Base-by-base conservation (phyloP, 2,329 filamentous ascomycete species). In the Didymella keratinophila region DNA sequence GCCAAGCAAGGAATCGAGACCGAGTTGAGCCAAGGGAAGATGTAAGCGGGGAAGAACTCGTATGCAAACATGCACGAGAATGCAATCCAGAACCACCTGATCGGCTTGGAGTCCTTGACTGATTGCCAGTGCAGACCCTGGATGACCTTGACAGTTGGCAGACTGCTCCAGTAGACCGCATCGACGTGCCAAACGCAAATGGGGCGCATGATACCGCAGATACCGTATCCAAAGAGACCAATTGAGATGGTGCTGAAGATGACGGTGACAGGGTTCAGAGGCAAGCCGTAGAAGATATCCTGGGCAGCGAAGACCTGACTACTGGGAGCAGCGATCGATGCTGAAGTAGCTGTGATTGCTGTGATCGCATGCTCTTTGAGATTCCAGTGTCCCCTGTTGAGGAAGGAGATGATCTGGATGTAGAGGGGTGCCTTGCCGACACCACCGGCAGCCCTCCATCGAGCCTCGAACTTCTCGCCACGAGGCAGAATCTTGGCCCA, bases 11-110 rank as follows among this genome's bases (percentile, higher is more conserved):
- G 61, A n/a, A 64, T 62, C 6, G 61, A 64, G 25, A 64, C 50
- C 4, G 61, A 64, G 46, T 64, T 64, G 34, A 64, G 46, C 61
- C 61, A 64, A 7, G 62, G 62, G 34, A 64, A 62, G 14, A 64
- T 64, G 56, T 64, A 64, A 16, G 61, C 61, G n/a, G 61, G 61
- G 27, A 64, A 57, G 45, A 64, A 64, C 39, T 64, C 61, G 30
- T 64, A 64, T 20, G 37, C 49, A 14, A 64, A 64, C 61, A 64
- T 64, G 50, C 61, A 46, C 2, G 59, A 59, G 52, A 64, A 64
- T 7, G 61, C 61, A 30, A 64, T 62, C 61, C 61, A 64, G 32
- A 64, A 64, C 61, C 61, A 64, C 41, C 59, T 51, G 12, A 64
- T 43, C 11, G 61, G 61, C 46, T 64, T 64, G 4, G 59, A 62